Base-by-base conservation (phyloP, 225 moss, liverwort and hornwort species). In the Sphagnum tenellum region DNA sequence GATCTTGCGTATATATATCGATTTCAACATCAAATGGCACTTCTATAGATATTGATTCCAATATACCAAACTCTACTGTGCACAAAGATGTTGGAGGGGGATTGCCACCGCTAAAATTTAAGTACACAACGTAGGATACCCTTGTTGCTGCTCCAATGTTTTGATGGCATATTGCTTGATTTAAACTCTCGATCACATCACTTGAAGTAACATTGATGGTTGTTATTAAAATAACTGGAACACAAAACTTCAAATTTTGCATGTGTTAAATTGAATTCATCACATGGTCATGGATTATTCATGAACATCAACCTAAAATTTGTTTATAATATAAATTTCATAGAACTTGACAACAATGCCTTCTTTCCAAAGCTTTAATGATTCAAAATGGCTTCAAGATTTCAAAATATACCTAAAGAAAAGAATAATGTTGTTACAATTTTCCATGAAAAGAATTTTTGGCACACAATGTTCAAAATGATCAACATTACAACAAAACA, bases 11-110 rank as follows among this genome's bases (percentile, higher is more conserved):
- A 57, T 65, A 82, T 49, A 82, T 76, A 0, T 49, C 45, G 45
- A 78, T 76, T 4, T 65, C 59, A 50, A 71, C 82, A 1, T 65
- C 2, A 54, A 73, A 82, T 0, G 82, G 82, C 2, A 82, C n/a
- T 0, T 73, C 66, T 2, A 69, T 66, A 29, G 29, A 29, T 29
- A 29, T 29, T 29, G 29, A 29, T 1, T 29, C 29, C 29, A 29
- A 29, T 9, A 73, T 63, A 3, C 78, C 71, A 5, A 73, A 63
- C 50, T 64, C 45, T 0, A 60, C 48, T 0, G 66, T 73, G 53
- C 82, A 82, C 29, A 82, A 57, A 2, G 69, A 46, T 12, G 64
- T 61, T 0, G 56, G 56, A 2, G 82, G 82, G 45, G 78, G 63
- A 48, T 68, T 12, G 3, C 82, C 82, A 1, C 69, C 71, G 2